Evolutionary conservation across 768 basidiomycete genomes (phyloP).

Genomic region (Sutorius australiensis): DNA sequence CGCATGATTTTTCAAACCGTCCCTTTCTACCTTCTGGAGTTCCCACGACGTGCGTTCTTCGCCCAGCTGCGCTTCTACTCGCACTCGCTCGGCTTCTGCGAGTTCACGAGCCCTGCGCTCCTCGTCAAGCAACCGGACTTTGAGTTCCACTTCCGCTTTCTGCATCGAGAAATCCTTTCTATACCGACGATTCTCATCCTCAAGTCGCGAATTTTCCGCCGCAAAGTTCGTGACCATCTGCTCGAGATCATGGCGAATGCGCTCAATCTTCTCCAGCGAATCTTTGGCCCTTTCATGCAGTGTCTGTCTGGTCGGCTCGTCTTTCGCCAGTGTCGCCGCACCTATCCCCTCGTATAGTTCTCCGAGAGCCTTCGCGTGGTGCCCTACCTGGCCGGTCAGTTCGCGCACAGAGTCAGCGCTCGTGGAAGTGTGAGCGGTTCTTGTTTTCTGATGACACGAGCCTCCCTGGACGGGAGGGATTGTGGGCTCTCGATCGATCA

Average conservation of each 20-base stretch:
- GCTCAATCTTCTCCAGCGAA: constrained; percentile 37
- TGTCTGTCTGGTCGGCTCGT: constrained; percentile 37
- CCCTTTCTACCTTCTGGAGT: neutral
- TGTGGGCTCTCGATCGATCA: constrained; percentile 36
- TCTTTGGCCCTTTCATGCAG: constrained; percentile 38
- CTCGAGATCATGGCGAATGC: constrained; percentile 39
- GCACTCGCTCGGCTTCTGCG: constrained; percentile 14
- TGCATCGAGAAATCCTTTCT: constrained; percentile 9
- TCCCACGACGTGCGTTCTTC: constrained; percentile 13
- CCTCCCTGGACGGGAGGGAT: constrained; percentile 45
- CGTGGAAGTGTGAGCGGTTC: constrained; percentile 41
- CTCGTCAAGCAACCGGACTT: constrained; percentile 17
- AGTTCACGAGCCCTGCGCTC: constrained; percentile 17
- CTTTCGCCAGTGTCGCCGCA: constrained; percentile 36
- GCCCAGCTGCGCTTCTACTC: constrained; percentile 14
- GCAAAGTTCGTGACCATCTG: constrained; percentile 36
- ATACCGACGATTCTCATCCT: constrained; percentile 20
- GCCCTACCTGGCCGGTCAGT: constrained; percentile 39
- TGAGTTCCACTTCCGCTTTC: constrained; percentile 9
- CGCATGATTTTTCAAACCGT: neutral
- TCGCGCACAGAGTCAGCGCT: constrained; percentile 44
- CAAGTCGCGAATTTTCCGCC: constrained; percentile 32
- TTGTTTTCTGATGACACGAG: constrained; percentile 38
- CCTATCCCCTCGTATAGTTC: constrained; percentile 41
- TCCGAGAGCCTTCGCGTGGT: constrained; percentile 41